Evolutionary conservation across 768 basidiomycete genomes (phyloP), one percentile per base, ranked within the genome.

Genomic region (Lactarius hengduanensis): DNA sequence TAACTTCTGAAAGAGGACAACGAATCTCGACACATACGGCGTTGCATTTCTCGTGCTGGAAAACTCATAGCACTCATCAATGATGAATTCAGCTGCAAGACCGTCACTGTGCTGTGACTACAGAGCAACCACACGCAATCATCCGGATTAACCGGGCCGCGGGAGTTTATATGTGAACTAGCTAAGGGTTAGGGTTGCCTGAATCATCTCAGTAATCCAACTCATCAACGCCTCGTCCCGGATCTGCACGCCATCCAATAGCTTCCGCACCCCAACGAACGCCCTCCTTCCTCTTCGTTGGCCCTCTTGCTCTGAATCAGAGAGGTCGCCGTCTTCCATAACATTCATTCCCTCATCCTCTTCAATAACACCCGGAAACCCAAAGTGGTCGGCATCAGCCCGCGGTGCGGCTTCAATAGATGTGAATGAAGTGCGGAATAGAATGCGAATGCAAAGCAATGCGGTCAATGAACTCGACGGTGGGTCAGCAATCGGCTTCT

Each of bases 361-460:
- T 67, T 92, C 90, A 43, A 92, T 79, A 26, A 92, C 62, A 0
- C 90, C 93, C 6, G 95, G 95, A 75, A 96, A 92, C 0, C 94
- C 94, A 75, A 95, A 96, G 69, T 92, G 90, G 65, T 96, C 92
- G 26, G 84, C 89, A 72, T 92, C 89, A 2, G 82, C 87, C 32
- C 90, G 82, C 38, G 91, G 90, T 5, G 83, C 83, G 2, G 79
- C 74, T 69, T 91, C 91, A 9, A 81, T 79, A 7, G 89, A 84
- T 22, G 88, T 87, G 72, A 93, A 92, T 1, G 94, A 85, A 5
- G 86, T 84, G 55, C 91, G 83, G 74, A 92, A 95, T 22, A 96
- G 81, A 65, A 94, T 87, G 10, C 95, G 90, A 57, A 96, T 83
- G 67, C 92, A 86, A 28, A 96, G 83, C 18, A 95, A 78, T 3